phyloP scores from a whole-genome alignment of 1,139 yeast genomes.

The Taphrina flavorubra region DNA sequence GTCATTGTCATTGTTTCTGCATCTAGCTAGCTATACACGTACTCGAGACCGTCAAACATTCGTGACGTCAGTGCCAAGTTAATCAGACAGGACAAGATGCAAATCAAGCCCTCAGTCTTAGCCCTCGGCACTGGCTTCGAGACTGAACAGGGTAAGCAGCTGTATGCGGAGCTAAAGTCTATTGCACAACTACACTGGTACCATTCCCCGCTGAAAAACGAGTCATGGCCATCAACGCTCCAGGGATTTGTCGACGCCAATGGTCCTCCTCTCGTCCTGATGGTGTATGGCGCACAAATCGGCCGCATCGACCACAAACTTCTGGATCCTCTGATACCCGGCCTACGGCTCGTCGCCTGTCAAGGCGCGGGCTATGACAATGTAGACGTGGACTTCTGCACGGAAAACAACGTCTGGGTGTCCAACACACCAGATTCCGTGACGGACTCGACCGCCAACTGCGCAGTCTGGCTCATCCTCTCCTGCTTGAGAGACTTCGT shows the following conservation, averaged over 20 bases:
- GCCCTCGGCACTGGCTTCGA: slow-evolving; percentile 10
- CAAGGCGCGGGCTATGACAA: slow-evolving; percentile 58
- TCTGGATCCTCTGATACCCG: slow-evolving; percentile 1
- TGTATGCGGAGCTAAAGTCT: background rate
- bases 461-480: slow-evolving; percentile 68
- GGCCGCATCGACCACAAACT: background rate
- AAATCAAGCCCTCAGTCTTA: slow-evolving; percentile 5
- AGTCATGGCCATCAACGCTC: slow-evolving; percentile 8
- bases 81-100: background rate
- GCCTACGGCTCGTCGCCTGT: slow-evolving; percentile 11
- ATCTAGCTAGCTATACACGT: no score
- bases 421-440: slow-evolving; percentile 76
- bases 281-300: slow-evolving; percentile 6
- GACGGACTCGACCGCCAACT: slow-evolving; percentile 83
- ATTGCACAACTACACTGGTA: slow-evolving; percentile 6
- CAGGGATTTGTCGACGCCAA: background rate
- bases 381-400: slow-evolving; percentile 62
- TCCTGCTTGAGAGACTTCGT: slow-evolving; percentile 61
- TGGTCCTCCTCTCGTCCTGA: slow-evolving; percentile 6
- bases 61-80: no score
- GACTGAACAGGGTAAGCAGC: background rate
- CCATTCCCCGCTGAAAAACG: slow-evolving; percentile 4
- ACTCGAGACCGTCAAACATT: no score
- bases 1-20: no score
- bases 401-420: slow-evolving; percentile 61